These are phyloP conservation scores for Citrus glauca DNA, from an alignment of 345 rosid genomes.

Conservation along the genomic window DNA sequence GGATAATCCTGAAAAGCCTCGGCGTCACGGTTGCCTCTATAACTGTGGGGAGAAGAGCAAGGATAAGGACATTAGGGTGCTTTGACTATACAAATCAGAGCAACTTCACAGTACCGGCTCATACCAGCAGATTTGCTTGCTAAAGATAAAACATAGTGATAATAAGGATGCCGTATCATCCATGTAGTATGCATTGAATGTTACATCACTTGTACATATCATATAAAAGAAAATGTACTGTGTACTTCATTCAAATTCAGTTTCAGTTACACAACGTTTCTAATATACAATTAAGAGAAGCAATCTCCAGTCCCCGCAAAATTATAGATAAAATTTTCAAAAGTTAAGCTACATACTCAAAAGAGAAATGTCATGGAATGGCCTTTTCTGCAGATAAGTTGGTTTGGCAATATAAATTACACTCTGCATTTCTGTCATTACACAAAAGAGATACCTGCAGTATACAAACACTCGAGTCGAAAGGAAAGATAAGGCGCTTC, in stretches of 20 bases:
- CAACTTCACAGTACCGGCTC: not conserved
- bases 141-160: not conserved
- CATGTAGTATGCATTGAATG: not conserved
- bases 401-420: constrained; percentile 16
- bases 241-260: not conserved
- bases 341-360: constrained; percentile 14
- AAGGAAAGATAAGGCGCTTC: constrained; percentile 16
- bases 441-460: constrained; percentile 13
- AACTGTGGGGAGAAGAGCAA: constrained; percentile 38
- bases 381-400: constrained; percentile 14
- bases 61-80: constrained; percentile 34
- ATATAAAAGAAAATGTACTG: constrained; percentile 10
- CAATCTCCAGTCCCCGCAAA: not conserved
- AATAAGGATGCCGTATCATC: constrained; percentile 31
- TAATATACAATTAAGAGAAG: not conserved
- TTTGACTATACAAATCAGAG: constrained; percentile 18
- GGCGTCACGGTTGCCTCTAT: constrained; percentile 69
- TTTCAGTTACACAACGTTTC: not conserved
- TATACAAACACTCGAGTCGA: constrained; percentile 1
- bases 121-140: not conserved
- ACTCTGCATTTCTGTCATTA: constrained; percentile 2
- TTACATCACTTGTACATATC: not conserved
- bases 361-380: not conserved
- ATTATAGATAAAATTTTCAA: constrained; percentile 1
- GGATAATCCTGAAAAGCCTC: constrained; percentile 64